Evolutionary conservation across 2,329 filamentous ascomycete species (phyloP).

Genomic region (Pseudodiploospora longispora): DNA sequence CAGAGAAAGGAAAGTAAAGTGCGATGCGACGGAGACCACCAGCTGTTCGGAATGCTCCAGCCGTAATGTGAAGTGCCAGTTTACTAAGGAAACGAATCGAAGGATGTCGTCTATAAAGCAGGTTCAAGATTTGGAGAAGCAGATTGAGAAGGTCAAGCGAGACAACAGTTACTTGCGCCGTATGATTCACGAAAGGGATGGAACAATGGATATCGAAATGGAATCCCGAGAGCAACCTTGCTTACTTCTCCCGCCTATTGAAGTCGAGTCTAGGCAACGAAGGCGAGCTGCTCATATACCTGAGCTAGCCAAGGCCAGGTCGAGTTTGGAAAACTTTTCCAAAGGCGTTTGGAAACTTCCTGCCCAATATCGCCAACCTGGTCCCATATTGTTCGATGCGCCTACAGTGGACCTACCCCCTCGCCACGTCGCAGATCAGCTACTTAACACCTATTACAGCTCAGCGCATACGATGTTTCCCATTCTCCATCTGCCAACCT

Average conservation of each 20-base stretch:
- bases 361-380: constrained; percentile 51
- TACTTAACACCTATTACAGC: constrained; percentile 68
- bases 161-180: constrained; percentile 70
- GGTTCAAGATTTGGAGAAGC: constrained; percentile 92
- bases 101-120: constrained; percentile 99
- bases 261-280: constrained; percentile 56
- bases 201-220: constrained; percentile 41
- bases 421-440: constrained; percentile 58
- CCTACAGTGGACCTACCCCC: constrained; percentile 60
- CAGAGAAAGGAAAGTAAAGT: constrained; percentile 77
- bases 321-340: constrained; percentile 64
- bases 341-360: constrained; percentile 76
- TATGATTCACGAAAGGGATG: constrained; percentile 46
- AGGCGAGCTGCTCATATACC: constrained; percentile 53
- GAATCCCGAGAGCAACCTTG: constrained; percentile 41
- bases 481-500: constrained; percentile 80
- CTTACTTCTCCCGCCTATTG: constrained; percentile 53
- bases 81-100: constrained; percentile 97
- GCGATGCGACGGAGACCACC: constrained; percentile 90
- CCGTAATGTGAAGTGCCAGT: constrained; percentile 94
- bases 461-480: constrained; percentile 76
- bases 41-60: constrained; percentile 97
- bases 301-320: constrained; percentile 63
- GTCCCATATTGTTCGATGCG: constrained; percentile 41
- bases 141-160: constrained; percentile 70